A percentile compares a stretch with the other conserved stretches of the same genome.
Conservation (phyloP, 2,329 filamentous ascomycete genomes). For the Phyllosticta capitalensis region DNA sequence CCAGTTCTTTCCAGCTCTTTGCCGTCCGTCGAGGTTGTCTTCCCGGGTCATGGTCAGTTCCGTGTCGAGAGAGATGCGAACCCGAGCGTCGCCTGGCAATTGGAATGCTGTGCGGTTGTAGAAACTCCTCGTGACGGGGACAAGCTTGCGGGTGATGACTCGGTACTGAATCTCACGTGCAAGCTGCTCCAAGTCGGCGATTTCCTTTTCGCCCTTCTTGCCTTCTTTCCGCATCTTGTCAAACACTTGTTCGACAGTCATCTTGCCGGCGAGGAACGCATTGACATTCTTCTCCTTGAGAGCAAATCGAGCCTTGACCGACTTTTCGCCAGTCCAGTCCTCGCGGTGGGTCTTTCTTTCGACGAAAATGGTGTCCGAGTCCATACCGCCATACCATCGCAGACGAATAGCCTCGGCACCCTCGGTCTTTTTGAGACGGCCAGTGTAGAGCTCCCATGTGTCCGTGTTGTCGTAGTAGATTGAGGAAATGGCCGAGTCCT, state of each 20-base stretch:
- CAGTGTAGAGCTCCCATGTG: conserved; percentile 88
- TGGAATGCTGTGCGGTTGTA: conserved; percentile 98
- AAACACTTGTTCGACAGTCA: conserved; percentile 81
- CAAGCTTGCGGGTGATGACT: conserved; percentile 74
- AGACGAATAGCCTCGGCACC: conserved; percentile 93
- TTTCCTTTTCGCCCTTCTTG: conserved; percentile 86
- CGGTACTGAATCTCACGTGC: conserved; percentile 92
- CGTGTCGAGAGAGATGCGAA: conserved; percentile 93
- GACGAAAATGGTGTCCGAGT: conserved; percentile 88
- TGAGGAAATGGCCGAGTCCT: conserved; percentile 91
- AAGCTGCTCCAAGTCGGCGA: conserved; percentile 80
- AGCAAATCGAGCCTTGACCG: conserved; percentile 91
- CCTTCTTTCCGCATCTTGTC: conserved; percentile 93
- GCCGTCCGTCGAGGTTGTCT: conserved; percentile 79
- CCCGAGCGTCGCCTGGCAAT: conserved; percentile 87
- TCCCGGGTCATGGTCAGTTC: conserved; percentile 92
- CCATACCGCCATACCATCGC: conserved; percentile 96
- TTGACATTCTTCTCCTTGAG: conserved; percentile 98
- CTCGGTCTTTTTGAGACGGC: conserved; percentile 93
- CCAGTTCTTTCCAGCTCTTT: conserved; percentile 80
- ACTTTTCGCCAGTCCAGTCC: conserved; percentile 98
- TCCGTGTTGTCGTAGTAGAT: conserved; percentile 97
- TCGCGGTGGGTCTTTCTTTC: conserved; percentile 97
- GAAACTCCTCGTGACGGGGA: conserved; percentile 87
- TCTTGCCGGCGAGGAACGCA: conserved; percentile 71